Percentiles rank a stretch among this genome's conserved stretches.
Evolutionary conservation across 257 asterid species (phyloP).

Genomic region (Plantago major): DNA sequence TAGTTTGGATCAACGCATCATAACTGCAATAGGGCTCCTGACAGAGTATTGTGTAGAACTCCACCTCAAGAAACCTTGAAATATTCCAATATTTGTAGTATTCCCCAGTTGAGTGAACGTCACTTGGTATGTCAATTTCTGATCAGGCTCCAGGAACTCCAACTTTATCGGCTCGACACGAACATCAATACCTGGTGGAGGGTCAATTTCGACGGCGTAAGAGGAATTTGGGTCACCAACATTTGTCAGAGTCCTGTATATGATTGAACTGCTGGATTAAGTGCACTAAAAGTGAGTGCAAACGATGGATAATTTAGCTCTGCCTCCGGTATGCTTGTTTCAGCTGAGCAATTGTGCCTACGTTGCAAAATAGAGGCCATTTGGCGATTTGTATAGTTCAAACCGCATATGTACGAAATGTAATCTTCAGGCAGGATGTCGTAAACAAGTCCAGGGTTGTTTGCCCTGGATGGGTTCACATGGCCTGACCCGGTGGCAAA

Average conservation of each 20-base stretch:
- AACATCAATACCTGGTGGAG: slow-evolving; percentile 8
- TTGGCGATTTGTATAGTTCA: slow-evolving; percentile 19
- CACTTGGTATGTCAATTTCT: slow-evolving; percentile 17
- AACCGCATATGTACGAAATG: slow-evolving; percentile 21
- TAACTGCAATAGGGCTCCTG: slow-evolving; percentile 20
- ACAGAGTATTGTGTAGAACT: slow-evolving; percentile 12
- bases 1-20: not conserved
- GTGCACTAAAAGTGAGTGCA: not conserved
- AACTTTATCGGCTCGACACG: slow-evolving; percentile 14
- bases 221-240: slow-evolving; percentile 20
- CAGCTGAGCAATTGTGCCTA: slow-evolving; percentile 22
- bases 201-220: slow-evolving; percentile 9
- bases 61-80: slow-evolving; percentile 23
- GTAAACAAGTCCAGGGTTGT: slow-evolving; percentile 26
- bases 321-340: slow-evolving; percentile 21
- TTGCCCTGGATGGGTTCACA: slow-evolving; percentile 21
- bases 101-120: slow-evolving; percentile 11
- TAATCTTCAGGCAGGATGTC: slow-evolving; percentile 20
- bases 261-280: slow-evolving; percentile 3
- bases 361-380: slow-evolving; percentile 10
- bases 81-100: not conserved
- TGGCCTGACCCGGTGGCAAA: slow-evolving; percentile 26
- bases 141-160: slow-evolving; percentile 12
- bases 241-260: slow-evolving; percentile 21
- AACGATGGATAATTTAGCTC: slow-evolving; percentile 27